These are phyloP conservation scores for Parascedosporium putredinis DNA, from an alignment of 2,329 filamentous ascomycete species.

Conservation along the genomic window DNA sequence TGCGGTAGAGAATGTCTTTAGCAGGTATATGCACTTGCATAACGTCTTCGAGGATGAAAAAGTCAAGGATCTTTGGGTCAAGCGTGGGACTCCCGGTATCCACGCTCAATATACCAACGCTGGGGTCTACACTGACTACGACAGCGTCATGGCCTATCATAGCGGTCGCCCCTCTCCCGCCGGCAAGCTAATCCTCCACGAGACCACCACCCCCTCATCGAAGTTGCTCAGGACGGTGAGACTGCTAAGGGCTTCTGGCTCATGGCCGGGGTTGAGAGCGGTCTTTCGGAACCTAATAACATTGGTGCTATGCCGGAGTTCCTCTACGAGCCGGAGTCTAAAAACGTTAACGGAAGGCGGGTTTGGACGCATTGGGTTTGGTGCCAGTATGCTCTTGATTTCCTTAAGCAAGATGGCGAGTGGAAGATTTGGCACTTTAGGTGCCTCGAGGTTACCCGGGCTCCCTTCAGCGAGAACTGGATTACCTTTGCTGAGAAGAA, in stretches of 20 bases:
- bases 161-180: background rate
- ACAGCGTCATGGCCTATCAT: background rate
- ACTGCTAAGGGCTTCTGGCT: background rate
- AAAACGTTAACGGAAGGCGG: background rate
- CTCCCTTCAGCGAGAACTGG: background rate
- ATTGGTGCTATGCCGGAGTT: background rate
- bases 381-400: conserved; percentile 1
- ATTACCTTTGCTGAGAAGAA: background rate
- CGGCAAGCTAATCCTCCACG: background rate
- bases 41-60: background rate
- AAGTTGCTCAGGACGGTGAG: background rate
- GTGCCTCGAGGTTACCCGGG: background rate
- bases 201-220: background rate
- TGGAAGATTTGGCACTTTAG: background rate
- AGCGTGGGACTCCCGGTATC: background rate
- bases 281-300: background rate
- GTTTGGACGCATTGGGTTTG: background rate
- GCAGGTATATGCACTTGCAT: background rate
- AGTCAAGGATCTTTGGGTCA: background rate
- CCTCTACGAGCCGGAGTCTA: background rate
- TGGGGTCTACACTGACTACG: background rate
- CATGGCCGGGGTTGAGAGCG: background rate
- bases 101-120: background rate
- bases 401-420: background rate
- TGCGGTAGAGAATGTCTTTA: background rate